Evolutionary conservation across 768 basidiomycete genomes (phyloP), one percentile per base, ranked within the genome.

Genomic region (Macrolepiota dolichaula): DNA sequence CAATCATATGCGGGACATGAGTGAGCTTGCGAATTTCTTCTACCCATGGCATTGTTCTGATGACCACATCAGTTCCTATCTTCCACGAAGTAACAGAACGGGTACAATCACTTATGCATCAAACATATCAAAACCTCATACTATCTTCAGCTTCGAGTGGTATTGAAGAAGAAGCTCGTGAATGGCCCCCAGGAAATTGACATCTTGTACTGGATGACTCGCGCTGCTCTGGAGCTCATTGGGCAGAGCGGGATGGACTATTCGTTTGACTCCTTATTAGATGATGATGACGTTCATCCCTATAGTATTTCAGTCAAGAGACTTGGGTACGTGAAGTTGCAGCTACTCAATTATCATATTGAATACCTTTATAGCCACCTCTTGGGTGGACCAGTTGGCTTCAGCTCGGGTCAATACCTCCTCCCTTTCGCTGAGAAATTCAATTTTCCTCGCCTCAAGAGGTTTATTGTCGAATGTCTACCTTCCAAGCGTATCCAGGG

Each of bases 231-330:
- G 15, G 72, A 73, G 61, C 64, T 72, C 24, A 70, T 75, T 29
- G 71, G 68, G 3, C 72, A 69, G 52, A 69, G 70, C 53, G 70
- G 71, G 4, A 66, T 73, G 38, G 73, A 73, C n/a, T 71, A 67
- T 57, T 71, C 71, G 0, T 72, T 74, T 46, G 74, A 75, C 61
- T 37, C 68, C 17, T 61, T 75, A 10, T 61, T 62, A 13, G 72
- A 74, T 40, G 73, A 75, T 40, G 55, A 64, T 10, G 47, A 55
- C 1, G 62, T 63, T 1, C 74, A 73, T 65, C 74, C 68, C 40
- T 80, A 74, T 55, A 65, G 62, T 32, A 57, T 55, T 12, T 68
- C 76, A 9, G 66, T 73, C 36, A 76, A 75, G 57, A 58, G 64
- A 9, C 67, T 77, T 42, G 52, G 67, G 77, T 77, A 57, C 12